These are phyloP conservation scores for Crithidia brevicula DNA, from an alignment of 208 protist genomes.

Conservation along the genomic window DNA sequence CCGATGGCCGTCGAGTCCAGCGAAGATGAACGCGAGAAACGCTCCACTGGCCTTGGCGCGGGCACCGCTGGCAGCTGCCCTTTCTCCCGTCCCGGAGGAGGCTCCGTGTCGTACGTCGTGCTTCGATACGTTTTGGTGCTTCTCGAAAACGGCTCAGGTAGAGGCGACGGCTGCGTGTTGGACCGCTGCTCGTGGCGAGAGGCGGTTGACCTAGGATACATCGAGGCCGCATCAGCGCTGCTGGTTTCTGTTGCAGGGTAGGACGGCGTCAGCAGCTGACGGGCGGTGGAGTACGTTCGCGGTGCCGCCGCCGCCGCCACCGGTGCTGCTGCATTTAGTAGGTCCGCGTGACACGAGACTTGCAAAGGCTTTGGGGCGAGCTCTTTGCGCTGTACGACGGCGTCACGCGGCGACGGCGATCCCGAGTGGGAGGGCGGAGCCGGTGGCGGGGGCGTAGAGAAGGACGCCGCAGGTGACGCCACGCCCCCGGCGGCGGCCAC, in stretches of 20 bases:
- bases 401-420: conserved; percentile 3
- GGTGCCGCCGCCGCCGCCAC: background rate
- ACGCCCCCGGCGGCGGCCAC: background rate
- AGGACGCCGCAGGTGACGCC: background rate
- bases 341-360: too few relatives aligned
- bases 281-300: background rate
- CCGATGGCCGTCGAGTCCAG: too few relatives aligned
- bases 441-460: conserved; percentile 11
- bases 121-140: background rate
- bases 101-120: too few relatives aligned
- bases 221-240: background rate
- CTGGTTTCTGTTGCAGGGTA: background rate
- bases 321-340: background rate
- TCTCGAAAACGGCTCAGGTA: background rate
- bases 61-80: too few relatives aligned
- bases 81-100: too few relatives aligned
- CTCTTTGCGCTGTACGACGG: background rate
- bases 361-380: too few relatives aligned
- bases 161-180: background rate
- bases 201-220: background rate
- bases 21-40: background rate
- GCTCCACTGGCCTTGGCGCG: too few relatives aligned
- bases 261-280: conserved; percentile 8
- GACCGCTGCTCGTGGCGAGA: background rate
- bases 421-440: conserved; percentile 12